These are phyloP conservation scores for Aureobasidium vineae DNA, from an alignment of 2,329 filamentous ascomycete species.

Conservation along the genomic window DNA sequence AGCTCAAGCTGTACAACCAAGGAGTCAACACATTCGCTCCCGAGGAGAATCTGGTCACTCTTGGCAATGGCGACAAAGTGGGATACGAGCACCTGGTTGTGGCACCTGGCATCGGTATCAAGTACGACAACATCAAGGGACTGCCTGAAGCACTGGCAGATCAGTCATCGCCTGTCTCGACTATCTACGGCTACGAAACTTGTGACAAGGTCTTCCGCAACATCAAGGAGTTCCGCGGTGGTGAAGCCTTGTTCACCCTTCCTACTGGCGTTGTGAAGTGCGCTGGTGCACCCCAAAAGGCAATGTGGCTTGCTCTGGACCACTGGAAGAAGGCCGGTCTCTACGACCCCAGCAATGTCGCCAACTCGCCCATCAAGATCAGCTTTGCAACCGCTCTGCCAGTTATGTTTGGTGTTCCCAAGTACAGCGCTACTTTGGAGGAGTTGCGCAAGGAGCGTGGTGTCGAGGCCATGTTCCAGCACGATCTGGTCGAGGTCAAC, in stretches of 20 bases:
- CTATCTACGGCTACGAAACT: constrained; percentile 42
- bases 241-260: constrained; percentile 42
- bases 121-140: constrained; percentile 29
- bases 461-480: constrained; percentile 42
- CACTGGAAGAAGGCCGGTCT: constrained; percentile 41
- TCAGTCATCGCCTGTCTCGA: constrained; percentile 38
- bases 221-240: constrained; percentile 38
- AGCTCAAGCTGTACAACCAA: constrained; percentile 60
- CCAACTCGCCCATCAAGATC: constrained; percentile 39
- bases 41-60: constrained; percentile 56
- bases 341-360: constrained; percentile 35
- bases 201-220: constrained; percentile 41
- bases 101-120: constrained; percentile 44
- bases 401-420: constrained; percentile 44
- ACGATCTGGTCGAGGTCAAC: constrained; percentile 41
- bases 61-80: constrained; percentile 56
- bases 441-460: constrained; percentile 40
- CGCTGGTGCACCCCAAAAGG: constrained; percentile 43
- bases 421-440: constrained; percentile 41
- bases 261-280: constrained; percentile 44
- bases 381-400: constrained; percentile 43
- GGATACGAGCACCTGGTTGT: constrained; percentile 65
- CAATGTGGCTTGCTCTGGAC: constrained; percentile 46
- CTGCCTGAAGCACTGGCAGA: constrained; percentile 39
- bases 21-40: constrained; percentile 54